Evolutionary conservation across 441 rosid species (phyloP), one percentile per base, ranked within the genome.

Genomic region (Brassica balearica): DNA sequence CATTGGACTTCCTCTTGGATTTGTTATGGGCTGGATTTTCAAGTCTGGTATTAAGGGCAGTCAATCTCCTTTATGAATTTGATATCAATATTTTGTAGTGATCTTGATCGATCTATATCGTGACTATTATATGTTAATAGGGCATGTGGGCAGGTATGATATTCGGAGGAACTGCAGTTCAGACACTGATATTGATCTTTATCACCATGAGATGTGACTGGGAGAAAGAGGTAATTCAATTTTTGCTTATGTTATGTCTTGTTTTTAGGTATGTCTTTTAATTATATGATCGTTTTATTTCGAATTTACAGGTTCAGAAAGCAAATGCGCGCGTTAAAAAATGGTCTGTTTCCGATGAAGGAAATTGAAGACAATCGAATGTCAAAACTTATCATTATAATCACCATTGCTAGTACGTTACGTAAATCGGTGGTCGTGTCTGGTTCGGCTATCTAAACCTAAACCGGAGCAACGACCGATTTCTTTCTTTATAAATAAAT

Each of bases 121-220:
- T 12, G 6, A 17, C 19, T 55, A 6, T 17, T 7, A 55, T 17
- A 55, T 55, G 60, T 1, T 17, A 17, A 55, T 55, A 55, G 60
- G 60, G 60, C 23, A 55, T 55, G 20, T 55, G 60, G 60, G 23
- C 23, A 17, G 60, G 60, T 55, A 55, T 55, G 60, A 17, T 55
- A 55, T 7, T 55, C 0, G 60, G 60, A 55, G 60, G 60, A 55
- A 55, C 60, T 55, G 60, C 60, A 55, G 22, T 8, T 55, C 60
- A 55, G 23, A 55, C 60, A 17, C 2, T 55, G 23, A 55, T 55
- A 15, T 55, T 55, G 11, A 55, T 55, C 3, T 55, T 55, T 55
- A 55, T 55, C 8, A 55, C 60, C 22, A 8, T 55, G 60, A 55
- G 60, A 55, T 55, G 60, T 17, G 60, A 55, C 8, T 17, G 60